Conservation (phyloP, 345 rosid genomes). For the Aurinia saxatilis region DNA sequence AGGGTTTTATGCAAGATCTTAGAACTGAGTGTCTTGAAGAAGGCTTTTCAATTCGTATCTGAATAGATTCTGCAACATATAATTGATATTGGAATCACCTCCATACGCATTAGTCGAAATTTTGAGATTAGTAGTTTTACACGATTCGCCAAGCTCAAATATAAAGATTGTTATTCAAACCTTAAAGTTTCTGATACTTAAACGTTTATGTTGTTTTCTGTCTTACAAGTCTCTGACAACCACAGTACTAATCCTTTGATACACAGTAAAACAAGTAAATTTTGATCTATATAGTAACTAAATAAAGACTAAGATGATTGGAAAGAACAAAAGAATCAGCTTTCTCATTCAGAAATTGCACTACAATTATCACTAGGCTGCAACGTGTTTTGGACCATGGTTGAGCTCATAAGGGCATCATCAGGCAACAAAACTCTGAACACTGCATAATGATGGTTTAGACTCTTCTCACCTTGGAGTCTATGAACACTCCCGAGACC, state of each 20-base stretch:
- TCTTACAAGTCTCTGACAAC: neutral
- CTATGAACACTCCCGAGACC: conserved; percentile 71
- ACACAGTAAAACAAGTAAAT: neutral
- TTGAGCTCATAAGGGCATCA: neutral
- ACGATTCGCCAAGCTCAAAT: neutral
- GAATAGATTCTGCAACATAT: neutral
- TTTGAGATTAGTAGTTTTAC: neutral
- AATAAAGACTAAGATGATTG: neutral
- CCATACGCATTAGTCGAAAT: neutral
- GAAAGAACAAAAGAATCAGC: neutral
- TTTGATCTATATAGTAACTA: neutral
- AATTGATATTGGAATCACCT: neutral
- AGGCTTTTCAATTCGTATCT: conserved; percentile 44
- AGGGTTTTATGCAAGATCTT: conserved; percentile 55
- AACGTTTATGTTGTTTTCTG: neutral
- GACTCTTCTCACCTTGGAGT: conserved; percentile 81
- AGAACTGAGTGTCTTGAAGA: conserved; percentile 69
- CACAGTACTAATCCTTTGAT: neutral
- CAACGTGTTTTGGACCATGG: neutral
- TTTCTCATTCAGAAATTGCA: neutral
- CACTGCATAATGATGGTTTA: conserved; percentile 92
- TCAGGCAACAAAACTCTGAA: conserved; percentile 60
- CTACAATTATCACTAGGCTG: neutral
- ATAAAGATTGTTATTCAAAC: neutral
- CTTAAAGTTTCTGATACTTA: neutral